Evolutionary conservation across 257 asterid genomes (phyloP), one percentile per base, ranked within the genome.

Genomic region (Jaltomata sinuosa): DNA sequence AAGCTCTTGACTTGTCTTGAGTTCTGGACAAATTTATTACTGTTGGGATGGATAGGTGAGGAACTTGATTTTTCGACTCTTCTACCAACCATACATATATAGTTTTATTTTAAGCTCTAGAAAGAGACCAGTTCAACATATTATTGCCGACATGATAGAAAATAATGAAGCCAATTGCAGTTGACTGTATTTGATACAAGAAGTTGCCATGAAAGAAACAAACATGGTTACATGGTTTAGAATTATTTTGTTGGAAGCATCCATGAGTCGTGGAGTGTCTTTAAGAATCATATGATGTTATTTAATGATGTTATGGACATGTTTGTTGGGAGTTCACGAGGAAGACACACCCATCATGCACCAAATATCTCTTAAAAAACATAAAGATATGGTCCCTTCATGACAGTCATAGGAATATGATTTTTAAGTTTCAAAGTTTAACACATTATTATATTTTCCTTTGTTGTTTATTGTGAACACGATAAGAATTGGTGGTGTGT

Each of bases 161-260:
- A 81, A 81, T 61, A 59, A 81, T 81, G 76, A 81, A 81, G 76
- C 45, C 25, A 69, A 81, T 27, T 81, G 45, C 59, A 59, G 77
- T 40, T 76, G 81, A 76, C 62, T 76, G 42, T 27, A 27, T 57
- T 1, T 5, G 19, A 80, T 59, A 59, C 38, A 22, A 8, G 53
- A 59, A 81, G 54, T 55, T 59, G 59, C 84, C 40, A 59, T 59
- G 84, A 81, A 81, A 45, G 1, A 40, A 52, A 40, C 59, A 25
- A n/a, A 81, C 84, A 81, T 76, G 42, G 34, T 29, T 64, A 21
- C 72, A 64, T 64, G 42, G 42, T 15, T 76, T 27, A 27, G 27
- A 49, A 47, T 76, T 47, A 47, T 76, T 47, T 76, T 47, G 15
- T 76, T 27, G 81, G 81, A 74, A 74, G 22, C 57, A 74, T 16